These are phyloP conservation scores for Candida sp. DNA, from an alignment of 1,139 yeast species.

Conservation along the genomic window DNA sequence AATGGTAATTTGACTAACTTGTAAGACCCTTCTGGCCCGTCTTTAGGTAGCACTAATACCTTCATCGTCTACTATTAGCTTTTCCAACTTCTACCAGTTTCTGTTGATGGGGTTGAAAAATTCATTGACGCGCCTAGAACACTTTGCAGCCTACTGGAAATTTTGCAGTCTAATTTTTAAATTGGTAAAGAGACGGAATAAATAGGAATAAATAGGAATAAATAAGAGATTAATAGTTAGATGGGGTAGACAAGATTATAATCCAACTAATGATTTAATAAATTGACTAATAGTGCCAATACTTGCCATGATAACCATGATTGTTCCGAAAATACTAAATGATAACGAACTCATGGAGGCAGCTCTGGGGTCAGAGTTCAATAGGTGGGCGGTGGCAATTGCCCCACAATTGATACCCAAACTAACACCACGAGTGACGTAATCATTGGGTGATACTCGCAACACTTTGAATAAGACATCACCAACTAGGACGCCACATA, in stretches of 20 bases:
- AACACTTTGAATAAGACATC: constrained; percentile 44
- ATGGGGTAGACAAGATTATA: constrained; percentile 7
- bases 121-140: background rate
- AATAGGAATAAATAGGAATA: background rate
- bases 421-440: constrained; percentile 72
- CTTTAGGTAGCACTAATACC: constrained; percentile 19
- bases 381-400: constrained; percentile 72
- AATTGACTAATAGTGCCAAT: constrained; percentile 35
- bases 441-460: constrained; percentile 59
- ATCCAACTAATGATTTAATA: constrained; percentile 26
- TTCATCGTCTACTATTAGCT: background rate
- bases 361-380: constrained; percentile 71
- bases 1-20: constrained; percentile 23
- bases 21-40: constrained; percentile 6
- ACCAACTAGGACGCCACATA: constrained; percentile 70
- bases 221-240: background rate
- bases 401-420: constrained; percentile 81
- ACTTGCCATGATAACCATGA: constrained; percentile 68
- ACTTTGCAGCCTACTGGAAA: background rate
- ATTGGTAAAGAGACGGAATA: background rate
- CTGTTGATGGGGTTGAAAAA: too few species aligned
- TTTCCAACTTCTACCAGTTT: background rate
- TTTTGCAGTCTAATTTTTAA: background rate
- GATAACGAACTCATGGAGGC: constrained; percentile 75
- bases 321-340: constrained; percentile 69